Base-by-base conservation (phyloP, 73 alveolate species). In the Paramecium bursaria region DNA sequence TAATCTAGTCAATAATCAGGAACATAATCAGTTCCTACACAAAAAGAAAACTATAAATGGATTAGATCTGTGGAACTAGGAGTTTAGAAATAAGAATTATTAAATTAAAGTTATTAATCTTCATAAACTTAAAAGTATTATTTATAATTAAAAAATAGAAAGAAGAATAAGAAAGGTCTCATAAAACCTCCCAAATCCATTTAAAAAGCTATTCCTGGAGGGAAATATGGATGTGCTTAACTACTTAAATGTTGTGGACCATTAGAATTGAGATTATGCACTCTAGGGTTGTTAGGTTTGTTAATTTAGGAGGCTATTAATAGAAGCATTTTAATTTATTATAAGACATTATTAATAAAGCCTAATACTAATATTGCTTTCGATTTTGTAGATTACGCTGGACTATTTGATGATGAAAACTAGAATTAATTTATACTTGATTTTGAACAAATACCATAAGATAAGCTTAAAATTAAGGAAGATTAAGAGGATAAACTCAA, bases 181-280 rank as follows among this genome's bases (percentile, higher is more conserved):
- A 73, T 79, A 0, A 61, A 73, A 10, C 89, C 89, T 0, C 89
- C 89, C 14, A 79, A 79, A 79, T 79, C 89, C 2, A 79, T 79
- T 11, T 29, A 52, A 26, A 79, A 79, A 35, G 89, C 89, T 13
- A 79, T 79, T n/a, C 89, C 89, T 3, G 89, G 89, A 35, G 89
- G 89, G 30, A 79, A 73, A 54, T 79, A 79, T 54, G 89, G 89
- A 21, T 79, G 89, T 21, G 89, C 89, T 1, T 35, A 79, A 13
- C 35, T 79, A 6, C 49, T 79, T n/a, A 79, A 79, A 54, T 79
- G 89, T 35, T 79, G 89, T 42, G 89, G 89, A 3, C 89, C 89
- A 13, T 25, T 79, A 54, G 73, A 61, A 44, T 35, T 79, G 19
- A 79, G 89, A 55, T 39, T 61, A 10, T 79, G 89, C 35, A 33